Evolutionary conservation across 345 rosid genomes (phyloP).

Genomic region (Physaria fendleri): DNA sequence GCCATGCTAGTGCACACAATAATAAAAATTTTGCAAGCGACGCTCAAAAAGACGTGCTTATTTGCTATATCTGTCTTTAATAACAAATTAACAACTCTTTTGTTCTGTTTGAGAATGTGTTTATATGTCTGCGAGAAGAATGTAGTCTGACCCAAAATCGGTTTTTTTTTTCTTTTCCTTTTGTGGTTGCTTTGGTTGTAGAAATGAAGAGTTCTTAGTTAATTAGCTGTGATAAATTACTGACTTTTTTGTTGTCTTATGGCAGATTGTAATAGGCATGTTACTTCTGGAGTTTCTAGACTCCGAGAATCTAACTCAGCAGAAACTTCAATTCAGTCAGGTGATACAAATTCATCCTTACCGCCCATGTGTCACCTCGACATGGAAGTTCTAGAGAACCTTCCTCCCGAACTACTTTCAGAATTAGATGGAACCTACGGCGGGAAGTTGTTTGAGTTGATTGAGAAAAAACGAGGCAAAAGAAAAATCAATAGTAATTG

Average conservation of each 20-base stretch:
- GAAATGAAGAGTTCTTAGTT: neutral
- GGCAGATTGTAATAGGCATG: slow-evolving; percentile 39
- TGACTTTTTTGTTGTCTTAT: slow-evolving; percentile 14
- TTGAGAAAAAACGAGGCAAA: slow-evolving; percentile 45
- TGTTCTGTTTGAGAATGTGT: neutral
- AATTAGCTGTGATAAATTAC: neutral
- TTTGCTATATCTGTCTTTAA: neutral
- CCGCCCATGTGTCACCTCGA: slow-evolving; percentile 77
- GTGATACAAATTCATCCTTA: slow-evolving; percentile 32
- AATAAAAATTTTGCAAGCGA: neutral
- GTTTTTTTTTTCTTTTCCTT: neutral
- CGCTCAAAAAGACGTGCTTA: neutral
- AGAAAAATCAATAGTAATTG: slow-evolving; percentile 25
- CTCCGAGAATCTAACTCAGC: slow-evolving; percentile 22
- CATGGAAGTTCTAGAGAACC: slow-evolving; percentile 70
- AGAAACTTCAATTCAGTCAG: slow-evolving; percentile 32
- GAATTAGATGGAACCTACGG: slow-evolving; percentile 81
- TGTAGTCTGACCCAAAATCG: neutral
- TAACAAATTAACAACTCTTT: no score
- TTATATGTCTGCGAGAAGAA: neutral
- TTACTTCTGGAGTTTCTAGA: slow-evolving; percentile 27
- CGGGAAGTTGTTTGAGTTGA: slow-evolving; percentile 54
- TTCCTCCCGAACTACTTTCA: slow-evolving; percentile 70
- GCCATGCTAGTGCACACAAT: neutral
- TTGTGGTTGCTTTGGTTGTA: neutral